Percentiles rank a stretch among this genome's conserved stretches.
Evolutionary conservation across 2,329 filamentous ascomycete genomes (phyloP).

Genomic region (Fusarium circinatum): DNA sequence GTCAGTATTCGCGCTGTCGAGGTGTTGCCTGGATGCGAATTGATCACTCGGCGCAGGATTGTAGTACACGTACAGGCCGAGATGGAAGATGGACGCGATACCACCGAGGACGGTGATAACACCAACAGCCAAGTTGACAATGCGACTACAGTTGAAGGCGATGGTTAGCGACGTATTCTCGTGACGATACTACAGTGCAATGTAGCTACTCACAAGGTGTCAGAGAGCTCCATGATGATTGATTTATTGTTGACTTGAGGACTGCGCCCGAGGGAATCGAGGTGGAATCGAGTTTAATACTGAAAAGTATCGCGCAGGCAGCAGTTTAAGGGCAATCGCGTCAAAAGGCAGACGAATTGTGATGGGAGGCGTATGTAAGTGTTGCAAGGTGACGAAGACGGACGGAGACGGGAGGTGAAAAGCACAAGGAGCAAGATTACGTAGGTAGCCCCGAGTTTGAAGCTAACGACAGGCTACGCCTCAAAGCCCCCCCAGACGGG

Average conservation of each 20-base stretch:
- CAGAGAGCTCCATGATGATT: constrained; percentile 84
- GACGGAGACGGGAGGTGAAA: constrained; percentile 32
- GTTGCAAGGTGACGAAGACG: constrained; percentile 27
- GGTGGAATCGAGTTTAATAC: constrained; percentile 7
- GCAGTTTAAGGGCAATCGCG: constrained; percentile 30
- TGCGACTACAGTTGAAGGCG: constrained; percentile 70
- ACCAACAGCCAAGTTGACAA: constrained; percentile 91
- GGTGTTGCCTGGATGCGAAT: background rate
- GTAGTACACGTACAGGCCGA: constrained; percentile 62
- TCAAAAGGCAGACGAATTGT: constrained; percentile 35
- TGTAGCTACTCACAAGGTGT: constrained; percentile 77
- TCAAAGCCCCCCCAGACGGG: background rate
- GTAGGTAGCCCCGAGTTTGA: constrained; percentile 20
- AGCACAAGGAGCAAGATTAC: constrained; percentile 38
- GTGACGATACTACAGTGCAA: background rate
- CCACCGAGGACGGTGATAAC: constrained; percentile 90
- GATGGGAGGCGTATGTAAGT: constrained; percentile 18
- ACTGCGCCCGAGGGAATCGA: constrained; percentile 22
- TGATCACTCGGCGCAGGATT: background rate
- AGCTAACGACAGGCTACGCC: constrained; percentile 8
- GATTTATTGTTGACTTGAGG: constrained; percentile 8
- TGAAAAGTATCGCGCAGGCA: constrained; percentile 35
- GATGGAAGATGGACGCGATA: constrained; percentile 74
- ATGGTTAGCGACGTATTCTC: constrained; percentile 49
- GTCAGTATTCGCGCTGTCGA: constrained; percentile 27